Percentiles rank a stretch among this genome's conserved stretches.
Evolutionary conservation across 495 filamentous ascomycete species (phyloP).

Genomic region (Cenococcum geophilum): DNA sequence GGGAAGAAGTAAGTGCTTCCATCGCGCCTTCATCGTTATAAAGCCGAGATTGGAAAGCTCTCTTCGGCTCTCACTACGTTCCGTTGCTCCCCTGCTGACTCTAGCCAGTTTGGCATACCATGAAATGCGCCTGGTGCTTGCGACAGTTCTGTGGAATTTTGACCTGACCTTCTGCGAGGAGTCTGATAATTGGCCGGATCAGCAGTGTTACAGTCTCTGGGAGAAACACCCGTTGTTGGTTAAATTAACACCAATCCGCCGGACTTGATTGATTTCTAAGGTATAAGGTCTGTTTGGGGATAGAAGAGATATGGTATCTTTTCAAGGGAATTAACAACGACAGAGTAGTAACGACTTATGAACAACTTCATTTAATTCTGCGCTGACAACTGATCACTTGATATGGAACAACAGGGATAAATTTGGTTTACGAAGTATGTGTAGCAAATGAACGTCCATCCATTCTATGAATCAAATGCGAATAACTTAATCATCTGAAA

Average conservation of each 20-base stretch:
- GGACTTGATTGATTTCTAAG: not conserved
- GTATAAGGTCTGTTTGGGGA: too few relatives aligned
- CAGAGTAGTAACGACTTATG: too few relatives aligned
- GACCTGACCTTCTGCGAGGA: not conserved
- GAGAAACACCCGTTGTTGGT: constrained; percentile 5
- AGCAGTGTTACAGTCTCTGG: constrained; percentile 3
- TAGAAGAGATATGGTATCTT: too few relatives aligned
- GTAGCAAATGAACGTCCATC: too few relatives aligned
- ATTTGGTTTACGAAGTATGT: too few relatives aligned
- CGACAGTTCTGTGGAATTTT: constrained; percentile 10
- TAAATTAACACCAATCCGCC: not conserved
- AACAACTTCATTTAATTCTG: too few relatives aligned
- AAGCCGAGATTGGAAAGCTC: not conserved
- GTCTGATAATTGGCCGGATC: constrained; percentile 5
- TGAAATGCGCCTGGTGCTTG: constrained; percentile 1
- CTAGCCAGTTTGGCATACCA: not conserved
- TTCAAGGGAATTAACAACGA: too few relatives aligned
- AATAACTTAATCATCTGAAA: too few relatives aligned
- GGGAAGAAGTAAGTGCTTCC: constrained; percentile 5
- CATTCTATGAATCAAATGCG: too few relatives aligned
- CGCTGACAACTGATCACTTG: too few relatives aligned
- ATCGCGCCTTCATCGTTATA: not conserved
- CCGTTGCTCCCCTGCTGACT: not conserved
- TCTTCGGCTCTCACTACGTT: not conserved
- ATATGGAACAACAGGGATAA: too few relatives aligned